Percentiles rank a stretch among this genome's conserved stretches.
Evolutionary conservation across 257 asterid genomes (phyloP).

Genomic region (Fraxinus pennsylvanica): DNA sequence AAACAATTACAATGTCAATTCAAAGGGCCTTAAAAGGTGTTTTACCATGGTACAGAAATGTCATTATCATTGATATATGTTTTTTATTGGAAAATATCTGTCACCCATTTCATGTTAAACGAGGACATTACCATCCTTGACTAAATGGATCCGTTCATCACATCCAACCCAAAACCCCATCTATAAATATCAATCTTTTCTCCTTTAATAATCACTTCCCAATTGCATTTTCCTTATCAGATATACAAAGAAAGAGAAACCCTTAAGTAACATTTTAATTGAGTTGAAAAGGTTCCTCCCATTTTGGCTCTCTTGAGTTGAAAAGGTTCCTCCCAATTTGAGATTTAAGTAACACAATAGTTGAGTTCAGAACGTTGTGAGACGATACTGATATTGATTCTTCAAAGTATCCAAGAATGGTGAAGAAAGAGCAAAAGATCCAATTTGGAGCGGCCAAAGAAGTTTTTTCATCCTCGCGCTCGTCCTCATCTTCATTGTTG

Average conservation of each 20-base stretch:
- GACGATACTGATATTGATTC: background rate
- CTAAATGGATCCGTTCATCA: conserved; percentile 23
- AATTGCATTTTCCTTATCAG: conserved; percentile 11
- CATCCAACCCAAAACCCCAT: background rate
- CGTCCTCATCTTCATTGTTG: conserved; percentile 21
- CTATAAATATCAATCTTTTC: conserved; percentile 38
- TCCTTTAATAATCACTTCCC: conserved; percentile 25
- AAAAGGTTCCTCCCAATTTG: too few species aligned
- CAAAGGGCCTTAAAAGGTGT: background rate
- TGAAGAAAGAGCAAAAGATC: conserved; percentile 47
- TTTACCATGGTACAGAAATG: conserved; percentile 24
- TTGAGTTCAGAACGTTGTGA: background rate
- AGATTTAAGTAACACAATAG: background rate
- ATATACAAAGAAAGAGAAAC: conserved; percentile 1
- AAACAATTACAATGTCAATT: conserved; percentile 12
- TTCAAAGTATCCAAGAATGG: conserved; percentile 36
- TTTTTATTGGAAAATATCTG: conserved; percentile 61
- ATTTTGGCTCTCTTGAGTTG: background rate
- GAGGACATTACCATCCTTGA: conserved; percentile 43
- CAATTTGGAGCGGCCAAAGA: conserved; percentile 15
- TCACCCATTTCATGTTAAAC: conserved; percentile 51
- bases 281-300: too few species aligned
- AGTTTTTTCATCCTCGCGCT: conserved; percentile 4
- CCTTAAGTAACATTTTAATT: background rate
- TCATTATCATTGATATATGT: conserved; percentile 22